These are phyloP conservation scores for grape (Vitis vinifera) DNA, from an alignment of 164 flowering plant species.

Conservation along the genomic window DNA sequence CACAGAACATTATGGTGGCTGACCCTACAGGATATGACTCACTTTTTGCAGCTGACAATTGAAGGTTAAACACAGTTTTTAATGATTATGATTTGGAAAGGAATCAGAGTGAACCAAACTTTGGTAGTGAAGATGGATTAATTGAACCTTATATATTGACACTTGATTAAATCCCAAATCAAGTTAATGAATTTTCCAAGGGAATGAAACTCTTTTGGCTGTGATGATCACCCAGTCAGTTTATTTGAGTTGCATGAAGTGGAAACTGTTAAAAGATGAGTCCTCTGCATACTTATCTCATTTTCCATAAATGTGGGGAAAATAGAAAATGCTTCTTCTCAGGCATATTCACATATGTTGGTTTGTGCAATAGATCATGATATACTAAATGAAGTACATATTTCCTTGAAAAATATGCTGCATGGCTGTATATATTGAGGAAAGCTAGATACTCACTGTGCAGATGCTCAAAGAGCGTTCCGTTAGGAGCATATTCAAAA, in stretches of 20 bases:
- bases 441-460: constrained; percentile 50
- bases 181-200: too few relatives aligned
- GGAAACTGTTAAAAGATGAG: neutral
- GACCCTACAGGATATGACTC: neutral
- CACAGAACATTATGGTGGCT: neutral
- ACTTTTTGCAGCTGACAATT: too few relatives aligned
- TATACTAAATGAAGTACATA: neutral
- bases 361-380: neutral
- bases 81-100: too few relatives aligned
- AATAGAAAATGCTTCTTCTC: neutral
- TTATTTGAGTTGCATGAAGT: neutral
- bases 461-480: constrained; percentile 80
- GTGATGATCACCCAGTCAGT: neutral
- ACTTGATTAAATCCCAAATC: too few relatives aligned
- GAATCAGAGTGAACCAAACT: too few relatives aligned
- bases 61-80: too few relatives aligned
- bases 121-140: too few relatives aligned
- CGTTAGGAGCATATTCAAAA: constrained; percentile 83
- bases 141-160: too few relatives aligned
- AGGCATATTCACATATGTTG: neutral
- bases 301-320: too few relatives aligned
- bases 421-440: neutral
- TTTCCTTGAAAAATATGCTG: neutral
- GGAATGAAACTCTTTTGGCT: too few relatives aligned
- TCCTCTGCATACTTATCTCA: neutral